These are phyloP conservation scores for Cyclospora cayetanensis DNA, from an alignment of 169 alveolate species.

Conservation along the genomic window DNA sequence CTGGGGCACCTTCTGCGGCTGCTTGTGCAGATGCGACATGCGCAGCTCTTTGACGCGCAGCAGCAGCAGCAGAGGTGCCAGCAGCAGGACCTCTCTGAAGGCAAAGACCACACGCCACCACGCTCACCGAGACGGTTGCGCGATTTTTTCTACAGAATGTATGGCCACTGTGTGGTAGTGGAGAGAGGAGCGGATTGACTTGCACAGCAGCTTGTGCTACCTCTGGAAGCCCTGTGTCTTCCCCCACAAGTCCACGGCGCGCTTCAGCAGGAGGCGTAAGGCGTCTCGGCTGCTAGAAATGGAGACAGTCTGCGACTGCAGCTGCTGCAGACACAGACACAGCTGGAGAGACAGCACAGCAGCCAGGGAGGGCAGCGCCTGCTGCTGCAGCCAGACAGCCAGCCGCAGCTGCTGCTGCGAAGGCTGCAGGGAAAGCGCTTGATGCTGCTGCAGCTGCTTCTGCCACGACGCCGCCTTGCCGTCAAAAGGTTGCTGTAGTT, in stretches of 20 bases:
- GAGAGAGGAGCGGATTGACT: no score
- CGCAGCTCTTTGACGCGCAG: constrained; percentile 51
- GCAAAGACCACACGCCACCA: no score
- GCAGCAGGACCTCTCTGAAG: constrained; percentile 39
- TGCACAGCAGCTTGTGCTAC: not conserved
- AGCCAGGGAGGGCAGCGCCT: not conserved
- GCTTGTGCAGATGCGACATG: constrained; percentile 29
- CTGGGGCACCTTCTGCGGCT: constrained; percentile 19
- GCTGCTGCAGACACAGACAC: constrained; percentile 39
- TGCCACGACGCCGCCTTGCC: no score
- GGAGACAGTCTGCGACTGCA: constrained; percentile 13
- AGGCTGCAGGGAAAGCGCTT: constrained; percentile 11
- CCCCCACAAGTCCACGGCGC: not conserved
- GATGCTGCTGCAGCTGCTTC: constrained; percentile 35
- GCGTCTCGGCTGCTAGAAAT: constrained; percentile 50
- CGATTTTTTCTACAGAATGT: no score
- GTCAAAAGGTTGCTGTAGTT: constrained; percentile 51
- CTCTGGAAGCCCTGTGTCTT: not conserved
- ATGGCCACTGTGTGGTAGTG: no score
- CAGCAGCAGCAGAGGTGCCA: constrained; percentile 42
- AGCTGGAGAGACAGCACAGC: constrained; percentile 11
- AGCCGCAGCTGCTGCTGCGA: constrained; percentile 23
- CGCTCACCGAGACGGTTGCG: no score
- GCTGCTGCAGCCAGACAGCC: constrained; percentile 40
- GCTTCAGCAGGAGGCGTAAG: constrained; percentile 36